Evolutionary conservation across 768 basidiomycete genomes (phyloP), one percentile per base, ranked within the genome.

Genomic region (Lactifluus piperatus): DNA sequence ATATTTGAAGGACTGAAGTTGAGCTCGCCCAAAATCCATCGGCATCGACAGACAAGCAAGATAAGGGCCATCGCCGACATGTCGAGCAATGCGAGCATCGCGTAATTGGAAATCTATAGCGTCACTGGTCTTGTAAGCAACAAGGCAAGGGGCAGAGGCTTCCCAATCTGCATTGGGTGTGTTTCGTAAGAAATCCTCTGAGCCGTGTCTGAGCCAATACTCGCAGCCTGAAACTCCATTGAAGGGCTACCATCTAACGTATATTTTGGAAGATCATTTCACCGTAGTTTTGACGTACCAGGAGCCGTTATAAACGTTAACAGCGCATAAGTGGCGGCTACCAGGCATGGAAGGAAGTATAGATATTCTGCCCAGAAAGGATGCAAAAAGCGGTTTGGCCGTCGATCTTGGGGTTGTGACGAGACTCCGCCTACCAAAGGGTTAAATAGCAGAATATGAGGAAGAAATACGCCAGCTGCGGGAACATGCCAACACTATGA

Each of bases 31-130:
- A 74, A n/a, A 67, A 26, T 66, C 68, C 24, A 75, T 66, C 1
- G 81, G 76, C 5, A 76, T 74, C 30, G 77, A 69, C 73, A 73
- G 65, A 81, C 77, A 37, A 81, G 67, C 1, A 81, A 79, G 0
- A 72, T 34, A 16, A 83, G 69, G 14, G 72, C 74, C 22, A 66
- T 51, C 52, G 74, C 57, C 5, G 71, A 66, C 36, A 77, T 74
- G 34, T 79, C 77, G 8, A 77, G 64, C 22, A 83, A 73, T 10
- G 30, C n/a, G n/a, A n/a, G n/a, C n/a, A n/a, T n/a, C n/a, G n/a
- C n/a, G n/a, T n/a, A n/a, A n/a, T n/a, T n/a, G n/a, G n/a, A n/a
- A n/a, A n/a, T n/a, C n/a, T n/a, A n/a, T n/a, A n/a, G n/a, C n/a
- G n/a, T n/a, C n/a, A n/a, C n/a, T n/a, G n/a, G n/a, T n/a, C n/a